Evolutionary conservation across 371 early-diverging fungal genomes (phyloP).

Genomic region (Mucor plumbeus): DNA sequence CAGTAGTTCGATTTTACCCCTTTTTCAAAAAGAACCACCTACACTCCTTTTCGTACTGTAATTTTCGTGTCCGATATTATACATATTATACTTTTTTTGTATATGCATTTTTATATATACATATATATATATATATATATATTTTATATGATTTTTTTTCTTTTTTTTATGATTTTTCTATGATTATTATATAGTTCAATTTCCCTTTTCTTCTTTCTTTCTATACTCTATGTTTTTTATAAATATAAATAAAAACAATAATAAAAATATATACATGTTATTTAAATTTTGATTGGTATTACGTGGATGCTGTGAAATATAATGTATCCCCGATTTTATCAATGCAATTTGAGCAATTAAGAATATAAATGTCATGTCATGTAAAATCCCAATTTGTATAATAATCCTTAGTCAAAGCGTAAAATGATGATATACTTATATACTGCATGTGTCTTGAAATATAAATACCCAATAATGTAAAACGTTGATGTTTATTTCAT

Average conservation of each 20-base stretch:
- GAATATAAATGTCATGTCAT: neutral
- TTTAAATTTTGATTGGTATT: constrained; percentile 4
- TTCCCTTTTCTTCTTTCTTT: neutral
- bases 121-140: too few species aligned
- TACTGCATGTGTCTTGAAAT: neutral
- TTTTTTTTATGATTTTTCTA: neutral
- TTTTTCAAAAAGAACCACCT: neutral
- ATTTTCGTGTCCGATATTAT: neutral
- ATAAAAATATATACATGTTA: neutral
- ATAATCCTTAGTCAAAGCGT: neutral
- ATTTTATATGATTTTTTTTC: too few species aligned
- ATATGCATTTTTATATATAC: constrained; percentile 3
- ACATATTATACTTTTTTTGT: neutral
- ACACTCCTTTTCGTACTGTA: constrained; percentile 3
- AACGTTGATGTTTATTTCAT: constrained; percentile 9
- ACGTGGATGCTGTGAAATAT: neutral
- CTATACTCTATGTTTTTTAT: neutral
- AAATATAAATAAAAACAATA: too few species aligned
- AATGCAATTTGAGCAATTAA: neutral
- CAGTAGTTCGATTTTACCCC: neutral
- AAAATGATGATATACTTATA: neutral
- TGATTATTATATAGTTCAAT: neutral
- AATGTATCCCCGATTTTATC: neutral
- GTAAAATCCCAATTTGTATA: neutral
- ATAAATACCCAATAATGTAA: neutral